Percentiles rank a stretch among this genome's conserved stretches.
phyloP scores from a whole-genome alignment of 805 yeast genomes.

The Blastobotrys peoriensis region DNA sequence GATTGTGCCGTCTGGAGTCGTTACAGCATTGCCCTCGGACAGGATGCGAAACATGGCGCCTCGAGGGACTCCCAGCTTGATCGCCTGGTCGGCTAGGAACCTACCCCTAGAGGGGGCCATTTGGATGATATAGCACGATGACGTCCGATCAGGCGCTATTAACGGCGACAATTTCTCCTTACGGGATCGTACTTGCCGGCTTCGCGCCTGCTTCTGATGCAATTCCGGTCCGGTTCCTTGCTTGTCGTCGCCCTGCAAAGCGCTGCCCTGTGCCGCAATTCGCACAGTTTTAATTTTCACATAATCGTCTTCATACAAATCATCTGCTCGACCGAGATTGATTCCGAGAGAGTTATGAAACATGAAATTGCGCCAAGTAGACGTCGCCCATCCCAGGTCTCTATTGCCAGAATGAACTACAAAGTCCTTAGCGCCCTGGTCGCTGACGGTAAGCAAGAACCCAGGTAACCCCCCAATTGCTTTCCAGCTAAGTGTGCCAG shows the following conservation, averaged over 20 bases:
- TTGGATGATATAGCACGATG: slow-evolving; percentile 64
- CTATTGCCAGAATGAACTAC: slow-evolving; percentile 10
- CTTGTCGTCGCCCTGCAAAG: background rate
- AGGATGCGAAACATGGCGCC: slow-evolving; percentile 56
- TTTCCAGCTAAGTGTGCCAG: slow-evolving; percentile 75
- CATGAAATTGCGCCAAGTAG: slow-evolving; percentile 79
- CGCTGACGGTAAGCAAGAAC: slow-evolving; percentile 70
- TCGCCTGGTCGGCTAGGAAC: slow-evolving; percentile 63
- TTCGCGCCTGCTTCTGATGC: background rate
- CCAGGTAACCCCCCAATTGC: slow-evolving; percentile 94
- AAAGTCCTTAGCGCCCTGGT: slow-evolving; percentile 46
- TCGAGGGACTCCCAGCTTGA: slow-evolving; percentile 58
- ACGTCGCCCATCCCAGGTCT: slow-evolving; percentile 1
- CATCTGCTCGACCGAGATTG: slow-evolving; percentile 33
- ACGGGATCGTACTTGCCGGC: background rate
- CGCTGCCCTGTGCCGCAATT: background rate
- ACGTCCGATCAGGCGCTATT: slow-evolving; percentile 28
- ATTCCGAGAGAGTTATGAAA: slow-evolving; percentile 61
- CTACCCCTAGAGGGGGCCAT: slow-evolving; percentile 69
- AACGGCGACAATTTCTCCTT: slow-evolving; percentile 8
- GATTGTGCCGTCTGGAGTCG: slow-evolving; percentile 50
- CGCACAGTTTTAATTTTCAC: slow-evolving; percentile 10
- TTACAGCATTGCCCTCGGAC: slow-evolving; percentile 53
- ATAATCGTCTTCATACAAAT: slow-evolving; percentile 27
- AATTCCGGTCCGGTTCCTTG: background rate